phyloP scores from a whole-genome alignment of 345 rosid species.

The Firmiana major region DNA sequence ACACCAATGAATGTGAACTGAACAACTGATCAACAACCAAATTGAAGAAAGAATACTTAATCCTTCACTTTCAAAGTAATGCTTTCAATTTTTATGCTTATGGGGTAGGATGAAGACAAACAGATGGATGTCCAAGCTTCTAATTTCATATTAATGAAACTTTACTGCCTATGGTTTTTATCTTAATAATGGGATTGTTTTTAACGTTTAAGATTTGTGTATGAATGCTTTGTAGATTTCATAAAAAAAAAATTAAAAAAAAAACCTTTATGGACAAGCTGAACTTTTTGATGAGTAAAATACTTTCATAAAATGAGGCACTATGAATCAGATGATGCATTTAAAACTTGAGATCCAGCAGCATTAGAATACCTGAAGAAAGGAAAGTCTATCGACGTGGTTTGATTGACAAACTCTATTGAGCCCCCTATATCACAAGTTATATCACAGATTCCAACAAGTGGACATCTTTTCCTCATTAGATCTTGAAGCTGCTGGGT shows the following conservation, averaged over 20 bases:
- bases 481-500: constrained; percentile 64
- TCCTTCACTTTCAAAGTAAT: too few species aligned
- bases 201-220: not conserved
- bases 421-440: constrained; percentile 91
- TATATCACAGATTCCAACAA: constrained; percentile 85
- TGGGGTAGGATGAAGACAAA: too few species aligned
- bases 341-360: constrained; percentile 1
- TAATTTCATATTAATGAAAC: not conserved
- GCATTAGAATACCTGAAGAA: constrained; percentile 59
- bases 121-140: too few species aligned
- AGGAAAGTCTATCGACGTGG: constrained; percentile 77
- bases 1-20: not conserved
- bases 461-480: constrained; percentile 56
- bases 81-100: too few species aligned
- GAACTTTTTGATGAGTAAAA: not conserved
- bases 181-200: not conserved
- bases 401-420: constrained; percentile 69
- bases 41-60: too few species aligned
- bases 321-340: not conserved
- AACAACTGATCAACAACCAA: too few species aligned
- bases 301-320: not conserved
- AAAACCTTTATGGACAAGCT: not conserved
- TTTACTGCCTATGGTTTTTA: not conserved
- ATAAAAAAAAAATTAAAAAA: too few species aligned
- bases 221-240: not conserved